Base-by-base conservation (phyloP, 2,329 filamentous ascomycete genomes). In the Penicillium hordei region DNA sequence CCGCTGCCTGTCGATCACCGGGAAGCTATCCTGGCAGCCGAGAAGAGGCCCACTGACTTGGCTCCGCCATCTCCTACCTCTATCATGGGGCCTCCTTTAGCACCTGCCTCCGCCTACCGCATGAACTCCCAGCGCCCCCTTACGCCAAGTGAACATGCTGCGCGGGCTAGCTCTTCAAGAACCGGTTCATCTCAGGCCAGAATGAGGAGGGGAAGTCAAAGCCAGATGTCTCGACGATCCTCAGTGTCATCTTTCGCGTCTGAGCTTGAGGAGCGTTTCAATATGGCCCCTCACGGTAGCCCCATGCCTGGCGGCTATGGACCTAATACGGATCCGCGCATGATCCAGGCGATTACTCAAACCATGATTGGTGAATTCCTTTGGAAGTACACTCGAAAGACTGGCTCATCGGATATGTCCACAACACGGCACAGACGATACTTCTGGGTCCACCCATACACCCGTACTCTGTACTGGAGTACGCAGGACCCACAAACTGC, bases 381-480 rank as follows among this genome's bases (percentile, higher is more conserved):
- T 40, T 99, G 94, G 94, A 99, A 99, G 75, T 99, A 99, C 76
- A 99, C 94, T 0, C 89, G 94, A 68, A 96, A 94, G 79, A 83
- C 93, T 59, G 93, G 92, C n/a, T 88, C 93, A 25, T 89, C 87
- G 54, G 90, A 92, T 62, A 86, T 96, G 76, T 97, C 93, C 17
- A 89, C 88, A 66, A 96, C 93, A 55, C 86, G 94, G 52, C 94
- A 99, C 75, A 86, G 91, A 60, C 88, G 94, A 33, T 99, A 97
- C 81, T 99, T 99, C 83, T 99, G 94, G 94, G 91, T 99, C 23
- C 94, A 99, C 72, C 94, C 94, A 0, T 99, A 97, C 76, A 99
- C 93, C 3, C 86, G 93, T 49, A 97, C 93, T 5, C 76, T 99
- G 67, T 97, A 97, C 81, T 99, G 94, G 94, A 96, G 93, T 72